Base-by-base conservation (phyloP, 1,139 yeast species). In the Spathaspora sp. region DNA sequence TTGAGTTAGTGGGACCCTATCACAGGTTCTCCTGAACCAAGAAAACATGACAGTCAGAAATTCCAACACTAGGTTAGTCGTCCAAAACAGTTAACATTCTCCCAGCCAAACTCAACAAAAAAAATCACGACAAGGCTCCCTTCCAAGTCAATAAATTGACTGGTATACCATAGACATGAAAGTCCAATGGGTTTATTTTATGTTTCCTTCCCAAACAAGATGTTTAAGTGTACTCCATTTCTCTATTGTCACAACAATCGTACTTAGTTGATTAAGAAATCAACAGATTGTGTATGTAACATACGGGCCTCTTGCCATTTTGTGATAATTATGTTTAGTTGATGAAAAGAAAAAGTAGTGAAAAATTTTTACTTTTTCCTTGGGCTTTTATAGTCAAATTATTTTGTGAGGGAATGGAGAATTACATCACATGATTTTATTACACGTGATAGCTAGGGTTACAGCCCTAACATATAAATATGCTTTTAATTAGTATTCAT, bases 61-160 rank as follows among this genome's bases (percentile, higher is more conserved):
- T 38, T 11, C 18, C n/a, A 39, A 13, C 20, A 5, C 27, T 15
- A 20, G 4, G 18, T 20, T 8, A 11, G 29, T 29, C 13, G 24
- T 5, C 15, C 42, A 9, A 29, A 3, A 10, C 23, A 4, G 23
- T 29, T 3, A 18, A 16, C 17, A 25, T 31, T 10, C n/a, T 25
- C 16, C 15, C 15, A 4, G 9, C 13, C 36, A 31, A 31, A 37
- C 24, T 41, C 43, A 41, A 41, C 38, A 42, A 42, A 41, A 48
- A 44, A 48, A 46, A 54, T 53, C 56, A 52, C 51, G 70, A 64
- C 72, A 67, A 67, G 72, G 72, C 72, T 67, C 72, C 72, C 72
- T 51, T 64, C 67, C 67, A 59, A 57, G 64, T 54, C 58, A 46
- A 45, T 29, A 37, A 20, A 38, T 40, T 48, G 47, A 41, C 52